phyloP scores from a whole-genome alignment of 345 rosid species.

The Dovyalis caffra region DNA sequence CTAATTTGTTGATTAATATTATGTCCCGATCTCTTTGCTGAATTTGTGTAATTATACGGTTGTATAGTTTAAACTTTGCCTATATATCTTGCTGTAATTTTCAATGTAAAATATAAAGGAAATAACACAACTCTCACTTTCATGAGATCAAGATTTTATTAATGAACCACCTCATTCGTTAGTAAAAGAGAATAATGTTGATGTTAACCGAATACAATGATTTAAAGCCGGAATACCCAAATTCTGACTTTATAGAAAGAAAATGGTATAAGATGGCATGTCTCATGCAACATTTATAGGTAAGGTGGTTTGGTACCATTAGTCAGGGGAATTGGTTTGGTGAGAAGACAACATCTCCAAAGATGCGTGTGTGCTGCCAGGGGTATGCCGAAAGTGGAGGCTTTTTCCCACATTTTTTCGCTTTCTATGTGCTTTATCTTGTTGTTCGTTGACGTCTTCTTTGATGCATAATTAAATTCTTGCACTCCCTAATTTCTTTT shows the following conservation, averaged over 20 bases:
- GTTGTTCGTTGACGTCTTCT: slow-evolving; percentile 23
- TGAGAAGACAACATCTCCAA: slow-evolving; percentile 41
- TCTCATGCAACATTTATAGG: not conserved
- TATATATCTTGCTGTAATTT: too few species aligned
- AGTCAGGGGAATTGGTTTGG: slow-evolving; percentile 42
- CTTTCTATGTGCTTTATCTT: not conserved
- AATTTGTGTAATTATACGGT: too few species aligned
- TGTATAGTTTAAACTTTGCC: too few species aligned
- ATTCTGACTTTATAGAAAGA: not conserved
- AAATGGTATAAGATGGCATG: not conserved
- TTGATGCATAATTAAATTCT: not conserved
- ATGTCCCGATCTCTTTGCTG: too few species aligned
- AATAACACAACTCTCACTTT: too few species aligned
- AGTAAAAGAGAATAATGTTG: not conserved
- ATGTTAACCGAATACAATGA: not conserved
- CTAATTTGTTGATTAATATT: too few species aligned
- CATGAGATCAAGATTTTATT: not conserved
- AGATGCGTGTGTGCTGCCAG: slow-evolving; percentile 15
- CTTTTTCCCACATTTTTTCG: not conserved
- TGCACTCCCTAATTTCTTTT: not conserved
- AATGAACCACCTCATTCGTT: too few species aligned
- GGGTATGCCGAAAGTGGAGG: slow-evolving; percentile 27
- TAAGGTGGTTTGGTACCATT: slow-evolving; percentile 37
- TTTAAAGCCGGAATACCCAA: not conserved
- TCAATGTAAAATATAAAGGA: too few species aligned